Conservation (phyloP, 2,329 filamentous ascomycete genomes). For the Hypoxylon sp. region DNA sequence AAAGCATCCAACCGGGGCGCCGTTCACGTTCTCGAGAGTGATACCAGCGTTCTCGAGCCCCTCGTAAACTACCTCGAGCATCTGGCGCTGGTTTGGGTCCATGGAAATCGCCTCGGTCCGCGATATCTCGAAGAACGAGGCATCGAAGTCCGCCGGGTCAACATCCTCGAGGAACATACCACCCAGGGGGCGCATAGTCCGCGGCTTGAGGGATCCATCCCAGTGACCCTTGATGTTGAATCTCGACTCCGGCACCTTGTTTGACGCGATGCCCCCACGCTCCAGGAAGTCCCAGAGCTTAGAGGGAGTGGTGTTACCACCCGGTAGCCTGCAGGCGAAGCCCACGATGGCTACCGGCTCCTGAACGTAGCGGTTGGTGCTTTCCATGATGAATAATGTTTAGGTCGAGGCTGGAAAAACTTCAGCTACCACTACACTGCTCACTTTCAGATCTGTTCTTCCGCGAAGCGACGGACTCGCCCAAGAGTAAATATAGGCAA, state of each 20-base stretch:
- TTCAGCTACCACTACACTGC: no score
- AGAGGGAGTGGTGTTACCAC: conserved; percentile 44
- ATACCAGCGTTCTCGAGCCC: conserved; percentile 42
- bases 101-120: conserved; percentile 30
- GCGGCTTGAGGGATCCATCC: conserved; percentile 47
- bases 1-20: conserved; percentile 30
- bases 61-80: conserved; percentile 45
- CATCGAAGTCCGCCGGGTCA: conserved; percentile 48
- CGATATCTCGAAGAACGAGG: conserved; percentile 41
- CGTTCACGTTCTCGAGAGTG: conserved; percentile 25
- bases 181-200: conserved; percentile 47
- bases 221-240: conserved; percentile 49
- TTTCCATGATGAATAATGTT: no score
- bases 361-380: conserved; percentile 14
- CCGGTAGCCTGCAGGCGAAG: conserved; percentile 53
- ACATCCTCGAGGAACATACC: conserved; percentile 52
- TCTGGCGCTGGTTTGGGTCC: conserved; percentile 40
- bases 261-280: conserved; percentile 45
- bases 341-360: conserved; percentile 54
- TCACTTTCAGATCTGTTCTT: no score
- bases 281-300: conserved; percentile 51
- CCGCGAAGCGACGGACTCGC: no score
- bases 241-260: conserved; percentile 38
- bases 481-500: no score
- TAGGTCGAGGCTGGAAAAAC: no score